Evolutionary conservation across 192 early-diverging fungal genomes (phyloP).

Genomic region (Rhizophlyctis rosea): DNA sequence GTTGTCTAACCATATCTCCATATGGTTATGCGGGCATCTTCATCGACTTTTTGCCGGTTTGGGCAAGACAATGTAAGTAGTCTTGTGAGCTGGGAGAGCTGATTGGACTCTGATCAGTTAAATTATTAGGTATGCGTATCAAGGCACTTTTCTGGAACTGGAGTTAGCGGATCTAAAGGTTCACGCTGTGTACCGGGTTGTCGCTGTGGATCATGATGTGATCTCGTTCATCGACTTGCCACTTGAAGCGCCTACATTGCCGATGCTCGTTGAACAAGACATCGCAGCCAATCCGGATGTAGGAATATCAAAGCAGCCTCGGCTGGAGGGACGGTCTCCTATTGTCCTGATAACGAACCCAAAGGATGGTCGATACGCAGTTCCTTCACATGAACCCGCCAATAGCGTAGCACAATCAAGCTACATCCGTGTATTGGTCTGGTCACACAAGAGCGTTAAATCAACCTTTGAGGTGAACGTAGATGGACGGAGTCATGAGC

Average conservation of each 20-base stretch:
- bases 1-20: conserved; percentile 58
- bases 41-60: conserved; percentile 67
- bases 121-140: conserved; percentile 27
- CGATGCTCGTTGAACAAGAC: conserved; percentile 35
- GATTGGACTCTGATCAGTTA: not conserved
- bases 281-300: conserved; percentile 27
- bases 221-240: conserved; percentile 75
- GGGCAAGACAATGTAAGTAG: conserved; percentile 25
- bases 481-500: conserved; percentile 39
- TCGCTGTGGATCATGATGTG: conserved; percentile 83
- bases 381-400: conserved; percentile 71
- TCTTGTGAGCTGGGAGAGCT: not conserved
- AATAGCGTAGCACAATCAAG: conserved; percentile 55
- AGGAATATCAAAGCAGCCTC: conserved; percentile 28
- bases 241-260: conserved; percentile 60
- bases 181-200: conserved; percentile 80
- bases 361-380: conserved; percentile 74
- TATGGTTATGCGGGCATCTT: conserved; percentile 85
- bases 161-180: conserved; percentile 90
- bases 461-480: conserved; percentile 51
- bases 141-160: conserved; percentile 49
- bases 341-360: conserved; percentile 84
- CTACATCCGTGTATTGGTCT: conserved; percentile 77
- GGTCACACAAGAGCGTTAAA: conserved; percentile 52
- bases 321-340: conserved; percentile 46